Base-by-base conservation (phyloP, 306 rosid species). In the Prunus dulcis region DNA sequence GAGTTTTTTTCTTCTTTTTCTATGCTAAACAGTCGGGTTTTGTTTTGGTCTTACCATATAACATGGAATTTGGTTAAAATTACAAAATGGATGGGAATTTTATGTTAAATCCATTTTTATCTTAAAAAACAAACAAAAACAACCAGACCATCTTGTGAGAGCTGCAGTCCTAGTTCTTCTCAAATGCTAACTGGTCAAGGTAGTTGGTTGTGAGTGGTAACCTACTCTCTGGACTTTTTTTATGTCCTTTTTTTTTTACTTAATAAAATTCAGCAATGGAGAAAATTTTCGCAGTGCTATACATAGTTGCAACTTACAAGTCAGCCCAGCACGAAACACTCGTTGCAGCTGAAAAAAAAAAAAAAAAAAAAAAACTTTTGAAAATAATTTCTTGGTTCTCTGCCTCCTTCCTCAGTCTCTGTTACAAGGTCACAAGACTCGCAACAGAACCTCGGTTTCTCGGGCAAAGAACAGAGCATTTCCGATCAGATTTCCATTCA, bases 401-500 rank as follows among this genome's bases (percentile, higher is more conserved):
- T 17, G 14, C 18, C 23, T 9, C 14, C 49, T 67, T 49, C 6
- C 45, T 22, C 25, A 14, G 60, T 49, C 74, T 9, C 57, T 71
- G 65, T 19, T 8, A 25, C 8, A 22, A 57, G 34, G 27, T 10
- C 68, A 41, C 62, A 49, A 1, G 51, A 71, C 76, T 53, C 50
- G 28, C 27, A 28, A 19, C 51, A 45, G 58, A 34, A 41, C 66
- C 51, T 4, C 51, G 19, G 41, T 23, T 63, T 69, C 34, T 30
- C 64, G 15, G 38, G 70, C 55, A 57, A 32, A 43, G 69, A 63
- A 53, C 64, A 34, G 20, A 51, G 47, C 58, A 23, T 11, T 49
- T 51, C 25, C 51, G 19, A n/a, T 27, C 68, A 55, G 79, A 55
- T 78, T 17, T 18, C 10, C 78, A 58, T 50, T 55, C 32, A 46